Percentiles rank a stretch among this genome's conserved stretches.
Conservation (phyloP, 169 alveolate species). For the Plasmodium falciparum region DNA sequence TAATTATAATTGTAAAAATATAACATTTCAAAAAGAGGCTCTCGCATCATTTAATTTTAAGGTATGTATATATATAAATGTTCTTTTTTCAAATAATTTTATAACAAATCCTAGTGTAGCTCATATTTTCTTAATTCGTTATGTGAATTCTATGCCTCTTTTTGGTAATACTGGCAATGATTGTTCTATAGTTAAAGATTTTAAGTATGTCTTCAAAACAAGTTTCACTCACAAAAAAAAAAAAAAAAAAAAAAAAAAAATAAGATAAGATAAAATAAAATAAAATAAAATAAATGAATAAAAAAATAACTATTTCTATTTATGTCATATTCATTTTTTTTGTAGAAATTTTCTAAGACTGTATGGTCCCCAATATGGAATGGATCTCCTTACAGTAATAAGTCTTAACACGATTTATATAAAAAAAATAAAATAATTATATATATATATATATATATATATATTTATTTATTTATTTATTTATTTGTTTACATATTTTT, state of each 20-base stretch:
- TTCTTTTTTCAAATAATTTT: conserved; percentile 38
- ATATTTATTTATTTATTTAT: neutral
- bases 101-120: conserved; percentile 19
- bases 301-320: neutral
- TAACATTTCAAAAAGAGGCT: conserved; percentile 34
- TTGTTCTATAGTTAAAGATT: conserved; percentile 54
- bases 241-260: neutral
- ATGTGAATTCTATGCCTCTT: conserved; percentile 77
- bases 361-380: conserved; percentile 72
- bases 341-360: conserved; percentile 50
- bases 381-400: conserved; percentile 52
- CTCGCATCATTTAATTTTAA: conserved; percentile 46
- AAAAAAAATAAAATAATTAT: neutral
- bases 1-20: conserved; percentile 9
- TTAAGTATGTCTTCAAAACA: conserved; percentile 17
- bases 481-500: neutral
- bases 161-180: conserved; percentile 33
- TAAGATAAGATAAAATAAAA: neutral
- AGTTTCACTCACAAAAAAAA: too few species aligned
- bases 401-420: neutral
- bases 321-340: neutral
- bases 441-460: neutral
- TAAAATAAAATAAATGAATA: neutral
- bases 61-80: conserved; percentile 35
- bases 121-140: conserved; percentile 55